A percentile compares a stretch with the other conserved stretches of the same genome.
Evolutionary conservation across 164 flowering plant genomes (phyloP).

Genomic region (Liriodendron chinense): DNA sequence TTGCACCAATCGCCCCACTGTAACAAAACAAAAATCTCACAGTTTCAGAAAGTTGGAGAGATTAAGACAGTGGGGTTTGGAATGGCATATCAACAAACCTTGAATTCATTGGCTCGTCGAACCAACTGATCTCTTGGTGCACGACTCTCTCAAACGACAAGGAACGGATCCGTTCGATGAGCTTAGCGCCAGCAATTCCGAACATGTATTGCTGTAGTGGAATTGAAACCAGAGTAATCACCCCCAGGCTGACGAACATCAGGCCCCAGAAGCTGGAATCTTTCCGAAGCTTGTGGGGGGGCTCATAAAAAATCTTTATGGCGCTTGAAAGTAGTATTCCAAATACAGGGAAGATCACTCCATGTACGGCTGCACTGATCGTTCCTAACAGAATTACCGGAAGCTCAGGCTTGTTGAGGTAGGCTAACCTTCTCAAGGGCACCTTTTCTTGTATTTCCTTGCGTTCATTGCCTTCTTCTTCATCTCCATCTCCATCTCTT

Average conservation of each 20-base stretch:
- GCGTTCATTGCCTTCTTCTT: slow-evolving; percentile 1
- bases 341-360: slow-evolving; percentile 50
- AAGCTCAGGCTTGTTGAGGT: slow-evolving; percentile 58
- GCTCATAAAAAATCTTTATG: slow-evolving; percentile 52
- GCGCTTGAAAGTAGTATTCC: slow-evolving; percentile 49
- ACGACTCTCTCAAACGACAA: slow-evolving; percentile 55
- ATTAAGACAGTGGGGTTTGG: background rate
- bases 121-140: slow-evolving; percentile 70
- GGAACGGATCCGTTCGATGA: slow-evolving; percentile 54
- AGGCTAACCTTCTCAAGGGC: slow-evolving; percentile 42
- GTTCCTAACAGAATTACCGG: slow-evolving; percentile 48
- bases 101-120: slow-evolving; percentile 61
- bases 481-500: slow-evolving; percentile 3
- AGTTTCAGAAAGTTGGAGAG: background rate
- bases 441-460: slow-evolving; percentile 22
- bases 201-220: slow-evolving; percentile 55
- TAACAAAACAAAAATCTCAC: background rate
- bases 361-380: slow-evolving; percentile 45
- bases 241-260: slow-evolving; percentile 34
- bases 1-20: slow-evolving; percentile 50
- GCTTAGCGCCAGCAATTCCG: slow-evolving; percentile 62
- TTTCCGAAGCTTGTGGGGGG: slow-evolving; percentile 28
- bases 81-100: slow-evolving; percentile 31
- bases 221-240: slow-evolving; percentile 15
- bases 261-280: slow-evolving; percentile 57